phyloP scores from a whole-genome alignment of 2,329 filamentous ascomycete genomes.

The Cladosporium sp. region DNA sequence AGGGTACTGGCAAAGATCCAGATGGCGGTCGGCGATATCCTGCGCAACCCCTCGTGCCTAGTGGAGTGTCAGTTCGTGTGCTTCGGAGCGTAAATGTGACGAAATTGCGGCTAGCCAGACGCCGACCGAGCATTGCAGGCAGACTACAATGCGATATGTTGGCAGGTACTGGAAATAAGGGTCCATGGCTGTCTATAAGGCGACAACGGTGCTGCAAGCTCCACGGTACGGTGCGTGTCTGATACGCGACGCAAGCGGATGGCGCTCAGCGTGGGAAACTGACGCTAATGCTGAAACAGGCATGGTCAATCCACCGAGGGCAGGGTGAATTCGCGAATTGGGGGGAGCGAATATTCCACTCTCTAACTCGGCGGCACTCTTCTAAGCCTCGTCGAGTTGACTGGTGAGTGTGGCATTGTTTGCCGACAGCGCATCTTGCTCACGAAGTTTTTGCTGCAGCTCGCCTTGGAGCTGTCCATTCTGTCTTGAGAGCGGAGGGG shows the following conservation, averaged over 20 bases:
- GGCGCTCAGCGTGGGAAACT: conserved; percentile 3
- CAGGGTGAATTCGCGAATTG: conserved; percentile 8
- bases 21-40: too few relatives aligned
- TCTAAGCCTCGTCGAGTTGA: too few relatives aligned
- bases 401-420: too few relatives aligned
- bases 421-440: too few relatives aligned
- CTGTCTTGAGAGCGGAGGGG: too few relatives aligned
- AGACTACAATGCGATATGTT: not conserved
- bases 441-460: too few relatives aligned
- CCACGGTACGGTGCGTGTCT: conserved; percentile 2
- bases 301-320: conserved; percentile 4
- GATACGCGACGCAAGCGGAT: not conserved
- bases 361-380: too few relatives aligned
- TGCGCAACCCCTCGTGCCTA: too few relatives aligned
- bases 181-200: not conserved
- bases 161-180: not conserved
- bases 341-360: too few relatives aligned
- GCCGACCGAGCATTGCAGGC: not conserved
- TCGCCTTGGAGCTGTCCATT: too few relatives aligned
- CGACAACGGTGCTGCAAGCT: not conserved
- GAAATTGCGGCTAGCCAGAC: not conserved
- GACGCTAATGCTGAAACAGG: not conserved
- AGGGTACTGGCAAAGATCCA: not conserved
- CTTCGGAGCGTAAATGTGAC: not conserved
- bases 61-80: too few relatives aligned